A percentile compares a stretch with the other conserved stretches of the same genome.
These are phyloP conservation scores for Ceratobasidium sp. DNA, from an alignment of 1,284 basidiomycete genomes.

Conservation along the genomic window DNA sequence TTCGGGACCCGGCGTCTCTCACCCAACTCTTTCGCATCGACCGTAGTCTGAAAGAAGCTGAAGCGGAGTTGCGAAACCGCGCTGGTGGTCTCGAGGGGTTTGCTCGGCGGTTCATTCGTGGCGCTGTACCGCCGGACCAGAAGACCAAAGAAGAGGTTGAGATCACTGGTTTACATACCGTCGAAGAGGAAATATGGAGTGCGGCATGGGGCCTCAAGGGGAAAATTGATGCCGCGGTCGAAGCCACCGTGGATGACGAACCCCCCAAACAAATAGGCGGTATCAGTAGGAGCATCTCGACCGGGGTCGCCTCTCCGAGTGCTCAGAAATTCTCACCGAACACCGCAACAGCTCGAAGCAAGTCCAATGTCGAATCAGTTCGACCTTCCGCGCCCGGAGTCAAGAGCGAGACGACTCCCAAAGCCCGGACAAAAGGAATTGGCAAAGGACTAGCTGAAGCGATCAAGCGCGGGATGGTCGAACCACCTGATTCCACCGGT, in stretches of 20 bases:
- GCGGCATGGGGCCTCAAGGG: slow-evolving; percentile 95
- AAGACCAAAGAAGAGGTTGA: slow-evolving; percentile 66
- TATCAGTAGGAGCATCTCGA: slow-evolving; percentile 42
- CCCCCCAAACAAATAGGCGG: slow-evolving; percentile 42
- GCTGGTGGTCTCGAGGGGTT: slow-evolving; percentile 71
- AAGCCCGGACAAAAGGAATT: slow-evolving; percentile 15
- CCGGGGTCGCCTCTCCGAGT: slow-evolving; percentile 6
- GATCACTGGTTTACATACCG: slow-evolving; percentile 76
- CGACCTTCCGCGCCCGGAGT: slow-evolving; percentile 43
- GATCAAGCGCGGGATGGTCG: slow-evolving; percentile 18
- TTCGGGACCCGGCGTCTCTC: slow-evolving; percentile 55
- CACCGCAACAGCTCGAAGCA: slow-evolving; percentile 7
- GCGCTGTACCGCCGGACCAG: slow-evolving; percentile 40
- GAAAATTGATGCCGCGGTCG: slow-evolving; percentile 91
- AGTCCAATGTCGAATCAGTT: slow-evolving; percentile 1
- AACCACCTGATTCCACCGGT: slow-evolving; percentile 1
- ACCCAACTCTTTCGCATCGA: slow-evolving; percentile 67
- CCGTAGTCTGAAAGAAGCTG: slow-evolving; percentile 66
- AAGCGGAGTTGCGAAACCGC: slow-evolving; percentile 64
- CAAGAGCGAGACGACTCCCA: not conserved
- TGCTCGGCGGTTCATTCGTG: slow-evolving; percentile 65
- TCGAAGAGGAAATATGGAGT: slow-evolving; percentile 98
- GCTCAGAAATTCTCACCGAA: not conserved
- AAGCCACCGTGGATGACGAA: slow-evolving; percentile 64
- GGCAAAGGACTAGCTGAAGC: slow-evolving; percentile 17